Evolutionary conservation across 192 early-diverging fungal genomes (phyloP), one percentile per base, ranked within the genome.

Genomic region (Podila minutissima): DNA sequence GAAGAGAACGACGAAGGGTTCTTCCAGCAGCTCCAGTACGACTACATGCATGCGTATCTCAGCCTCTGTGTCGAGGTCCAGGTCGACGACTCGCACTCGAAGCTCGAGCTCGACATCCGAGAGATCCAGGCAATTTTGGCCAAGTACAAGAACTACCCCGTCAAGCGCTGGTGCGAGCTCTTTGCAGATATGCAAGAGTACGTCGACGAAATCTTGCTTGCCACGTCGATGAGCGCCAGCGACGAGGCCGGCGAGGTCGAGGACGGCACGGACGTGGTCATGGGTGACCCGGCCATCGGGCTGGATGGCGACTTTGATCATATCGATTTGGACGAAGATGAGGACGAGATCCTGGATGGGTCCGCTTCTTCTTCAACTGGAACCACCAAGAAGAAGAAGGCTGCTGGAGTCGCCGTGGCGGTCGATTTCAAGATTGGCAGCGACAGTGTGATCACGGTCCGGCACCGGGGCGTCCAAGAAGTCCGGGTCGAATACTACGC

Each of bases 11-110:
- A 28, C 2, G 71, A 74, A 28, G 41, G 13, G 20, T 31, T 55
- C n/a, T 48, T 73, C 28, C 73, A 74, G 19, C 50, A 71, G 20
- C 72, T 88, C 17, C 87, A 88, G 55, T 63, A 75, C 10, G 85
- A 88, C 62, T 88, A 88, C 60, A 35, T 86, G 26, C 77, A 67
- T 1, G 83, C 83, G 15, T 88, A 85, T 35, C 72, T 88, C n/a
- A 79, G 74, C 13, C 75, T 82, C n/a, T 82, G 85, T 37, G 66
- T 85, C 15, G 74, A 74, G 20, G 62, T 82, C 7, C 73, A 71
- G 19, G 67, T 62, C 7, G 59, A 33, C 7, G 24, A 72, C 24
- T 73, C 53, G n/a, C 37, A n/a, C 29, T 66, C n/a, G 15, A 38
- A 61, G 20, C n/a, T 72, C 0, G 26, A 32, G 2, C 31, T 77